Evolutionary conservation across 129 eudicot species (phyloP).

Genomic region (Rutidosis leptorrhynchoides): DNA sequence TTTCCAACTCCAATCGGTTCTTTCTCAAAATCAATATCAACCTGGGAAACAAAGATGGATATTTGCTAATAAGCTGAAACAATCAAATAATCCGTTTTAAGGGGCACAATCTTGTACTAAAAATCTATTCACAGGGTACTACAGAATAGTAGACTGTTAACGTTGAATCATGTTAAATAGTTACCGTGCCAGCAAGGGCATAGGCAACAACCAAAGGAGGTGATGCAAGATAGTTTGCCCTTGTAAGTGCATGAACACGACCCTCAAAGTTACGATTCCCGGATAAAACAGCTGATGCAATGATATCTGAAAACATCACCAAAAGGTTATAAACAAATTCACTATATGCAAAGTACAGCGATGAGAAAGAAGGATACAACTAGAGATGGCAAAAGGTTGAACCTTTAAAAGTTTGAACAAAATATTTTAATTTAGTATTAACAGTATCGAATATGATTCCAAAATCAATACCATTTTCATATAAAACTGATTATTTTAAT

Average conservation of each 20-base stretch:
- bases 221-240: conserved; percentile 98
- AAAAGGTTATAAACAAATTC: conserved; percentile 5
- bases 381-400: conserved; percentile 3
- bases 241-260: conserved; percentile 89
- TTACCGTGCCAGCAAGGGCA: conserved; percentile 99
- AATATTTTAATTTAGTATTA: not conserved
- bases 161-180: conserved; percentile 12
- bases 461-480: not conserved
- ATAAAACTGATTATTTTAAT: not conserved
- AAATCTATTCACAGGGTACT: not conserved
- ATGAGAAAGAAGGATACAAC: not conserved
- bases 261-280: conserved; percentile 97
- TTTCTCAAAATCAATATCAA: conserved; percentile 91
- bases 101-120: not conserved
- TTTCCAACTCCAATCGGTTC: conserved; percentile 94
- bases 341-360: not conserved
- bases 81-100: not conserved
- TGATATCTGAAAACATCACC: conserved; percentile 56
- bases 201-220: conserved; percentile 99
- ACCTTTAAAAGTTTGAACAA: not conserved
- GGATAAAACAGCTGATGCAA: conserved; percentile 95
- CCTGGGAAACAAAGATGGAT: conserved; percentile 43
- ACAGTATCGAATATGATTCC: not conserved
- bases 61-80: conserved; percentile 3
- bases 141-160: not conserved